Base-by-base conservation (phyloP, 371 early-diverging fungal species). In the Syncephalastrum contaminatum region DNA sequence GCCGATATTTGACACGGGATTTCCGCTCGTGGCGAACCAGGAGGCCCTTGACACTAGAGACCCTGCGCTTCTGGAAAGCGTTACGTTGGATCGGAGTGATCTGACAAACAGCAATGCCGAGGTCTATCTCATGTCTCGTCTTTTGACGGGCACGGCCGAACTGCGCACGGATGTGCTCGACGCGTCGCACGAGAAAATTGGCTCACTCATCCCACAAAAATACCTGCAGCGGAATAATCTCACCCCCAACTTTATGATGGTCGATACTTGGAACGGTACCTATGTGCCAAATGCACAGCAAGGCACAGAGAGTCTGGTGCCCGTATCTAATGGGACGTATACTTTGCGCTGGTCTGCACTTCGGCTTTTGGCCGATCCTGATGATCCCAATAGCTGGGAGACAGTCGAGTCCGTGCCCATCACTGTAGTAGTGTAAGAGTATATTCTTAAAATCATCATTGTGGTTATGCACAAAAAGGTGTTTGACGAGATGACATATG, bases 1-100 rank as follows among this genome's bases (percentile, higher is more conserved):
- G 2, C 84, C 82, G 5, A 77, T 83, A 15, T 72, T 85, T 57
- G 79, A 53, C 13, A 8, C 16, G 4, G 54, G 57, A 0, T 74
- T 63, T 36, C 78, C 75, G 1, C 19, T 48, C 20, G 15, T 41
- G 8, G 4, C 30, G 15, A 25, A 24, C 15, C 4, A n/a, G 14
- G 30, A 51, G 13, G 46, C 48, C 14, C 14, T 30, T 18, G n/a
- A 43, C 19, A 14, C 24, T 14, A 3, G 6, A n/a, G 18, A 21
- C 4, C 15, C 47, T 1, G 3, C 13, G 8, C 50, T 19, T 12
- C 16, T 8, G 15, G 16, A 50, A 16, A 36, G 13, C 30, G 30
- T 16, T 13, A 19, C 19, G 5, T 18, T 50, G 50, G 42, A 36
- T 16, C 18, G 36, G 10, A 41, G 41, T 53, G 49, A 18, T 12